A percentile compares a stretch with the other conserved stretches of the same genome.
Conservation (phyloP, 2,329 filamentous ascomycete genomes). For the Trichoderma semiorbis region DNA sequence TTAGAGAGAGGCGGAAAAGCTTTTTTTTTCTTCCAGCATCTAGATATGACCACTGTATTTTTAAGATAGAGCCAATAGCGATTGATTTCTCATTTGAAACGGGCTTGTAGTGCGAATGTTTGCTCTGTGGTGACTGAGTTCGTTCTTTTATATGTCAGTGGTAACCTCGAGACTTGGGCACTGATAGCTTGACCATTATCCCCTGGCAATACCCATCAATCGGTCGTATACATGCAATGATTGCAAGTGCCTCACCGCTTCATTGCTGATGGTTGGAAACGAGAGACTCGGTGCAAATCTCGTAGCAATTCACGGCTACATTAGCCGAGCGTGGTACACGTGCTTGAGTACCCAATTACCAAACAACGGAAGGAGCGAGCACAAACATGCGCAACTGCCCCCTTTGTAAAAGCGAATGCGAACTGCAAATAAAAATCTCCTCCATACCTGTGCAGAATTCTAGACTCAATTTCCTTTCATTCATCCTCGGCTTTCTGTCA, state of each 20-base stretch:
- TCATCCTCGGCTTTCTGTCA: background rate
- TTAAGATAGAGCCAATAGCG: background rate
- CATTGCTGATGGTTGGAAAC: background rate
- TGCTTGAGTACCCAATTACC: background rate
- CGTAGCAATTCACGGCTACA: background rate
- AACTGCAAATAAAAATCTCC: background rate
- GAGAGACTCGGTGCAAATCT: background rate
- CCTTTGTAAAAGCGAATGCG: background rate
- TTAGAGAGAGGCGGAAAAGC: slow-evolving; percentile 23
- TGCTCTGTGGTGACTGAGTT: background rate
- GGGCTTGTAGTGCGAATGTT: background rate
- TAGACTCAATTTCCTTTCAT: background rate
- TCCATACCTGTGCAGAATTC: too few relatives aligned
- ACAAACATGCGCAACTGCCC: background rate
- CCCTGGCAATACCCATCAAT: background rate
- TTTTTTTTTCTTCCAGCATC: background rate
- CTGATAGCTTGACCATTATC: background rate
- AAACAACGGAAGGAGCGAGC: slow-evolving; percentile 14
- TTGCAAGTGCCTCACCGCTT: background rate
- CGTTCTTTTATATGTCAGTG: background rate
- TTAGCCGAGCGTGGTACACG: slow-evolving; percentile 5
- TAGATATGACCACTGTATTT: background rate
- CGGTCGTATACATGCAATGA: background rate
- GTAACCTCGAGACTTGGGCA: too few relatives aligned
- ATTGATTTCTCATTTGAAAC: background rate